Percentiles rank a stretch among this genome's conserved stretches.
These are phyloP conservation scores for Penicillium goetzii DNA, from an alignment of 495 filamentous ascomycete genomes.

Conservation along the genomic window DNA sequence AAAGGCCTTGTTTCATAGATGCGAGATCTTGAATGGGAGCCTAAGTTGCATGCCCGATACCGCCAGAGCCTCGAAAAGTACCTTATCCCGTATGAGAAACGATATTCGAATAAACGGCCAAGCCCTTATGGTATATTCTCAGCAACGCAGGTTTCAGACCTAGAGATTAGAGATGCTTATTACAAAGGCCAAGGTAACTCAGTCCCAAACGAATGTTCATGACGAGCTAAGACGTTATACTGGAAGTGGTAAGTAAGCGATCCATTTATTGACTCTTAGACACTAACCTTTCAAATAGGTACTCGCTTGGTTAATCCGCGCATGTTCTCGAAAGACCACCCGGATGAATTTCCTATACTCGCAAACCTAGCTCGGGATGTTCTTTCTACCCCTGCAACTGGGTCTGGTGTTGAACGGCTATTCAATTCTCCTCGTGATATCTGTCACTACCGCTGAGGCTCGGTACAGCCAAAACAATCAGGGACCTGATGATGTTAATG, in stretches of 20 bases:
- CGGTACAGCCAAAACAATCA: conserved; percentile 11
- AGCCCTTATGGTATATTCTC: neutral
- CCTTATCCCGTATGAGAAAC: conserved; percentile 1
- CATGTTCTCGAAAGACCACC: conserved; percentile 12
- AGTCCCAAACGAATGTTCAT: neutral
- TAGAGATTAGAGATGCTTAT: conserved; percentile 10
- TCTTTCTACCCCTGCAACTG: conserved; percentile 15
- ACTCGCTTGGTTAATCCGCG: neutral
- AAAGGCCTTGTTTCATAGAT: too few relatives aligned
- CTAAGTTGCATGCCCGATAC: neutral
- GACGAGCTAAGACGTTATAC: conserved; percentile 16
- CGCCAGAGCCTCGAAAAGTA: conserved; percentile 8
- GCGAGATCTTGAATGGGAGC: too few relatives aligned
- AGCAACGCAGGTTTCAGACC: neutral
- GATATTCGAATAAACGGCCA: neutral
- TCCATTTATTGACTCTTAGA: neutral
- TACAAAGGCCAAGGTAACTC: neutral
- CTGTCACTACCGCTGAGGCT: conserved; percentile 20
- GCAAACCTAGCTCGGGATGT: conserved; percentile 13
- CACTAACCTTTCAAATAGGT: conserved; percentile 3
- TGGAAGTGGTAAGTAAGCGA: conserved; percentile 11
- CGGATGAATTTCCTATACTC: conserved; percentile 9
- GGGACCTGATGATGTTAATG: conserved; percentile 2
- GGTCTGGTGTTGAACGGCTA: conserved; percentile 19
- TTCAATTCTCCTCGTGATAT: conserved; percentile 26